phyloP scores from a whole-genome alignment of 2,329 filamentous ascomycete genomes.

The Talaromyces sp. region DNA sequence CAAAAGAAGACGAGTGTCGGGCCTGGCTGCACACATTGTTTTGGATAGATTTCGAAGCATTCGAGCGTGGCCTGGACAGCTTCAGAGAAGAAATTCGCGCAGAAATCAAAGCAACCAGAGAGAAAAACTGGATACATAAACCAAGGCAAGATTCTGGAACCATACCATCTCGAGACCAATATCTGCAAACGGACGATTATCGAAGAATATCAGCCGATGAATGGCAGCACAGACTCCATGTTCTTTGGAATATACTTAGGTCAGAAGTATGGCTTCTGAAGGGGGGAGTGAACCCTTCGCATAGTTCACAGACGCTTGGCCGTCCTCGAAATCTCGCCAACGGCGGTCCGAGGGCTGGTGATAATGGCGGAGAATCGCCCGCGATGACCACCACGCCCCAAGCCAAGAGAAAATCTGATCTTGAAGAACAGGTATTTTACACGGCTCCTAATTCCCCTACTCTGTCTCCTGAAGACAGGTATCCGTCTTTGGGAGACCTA shows the following conservation, averaged over 20 bases:
- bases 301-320: constrained; percentile 1
- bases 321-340: constrained; percentile 13
- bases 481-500: constrained; percentile 10
- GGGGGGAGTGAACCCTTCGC: constrained; percentile 16
- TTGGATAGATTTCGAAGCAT: constrained; percentile 3
- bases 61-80: constrained; percentile 3
- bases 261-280: constrained; percentile 29
- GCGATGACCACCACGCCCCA: constrained; percentile 6
- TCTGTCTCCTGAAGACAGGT: constrained; percentile 10
- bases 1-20: constrained; percentile 9
- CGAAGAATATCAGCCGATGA: constrained; percentile 17
- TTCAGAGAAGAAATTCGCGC: constrained; percentile 7
- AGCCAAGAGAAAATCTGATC: constrained; percentile 16
- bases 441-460: constrained; percentile 21
- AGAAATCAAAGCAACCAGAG: neutral
- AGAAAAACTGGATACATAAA: constrained; percentile 20
- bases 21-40: constrained; percentile 7
- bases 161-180: constrained; percentile 17
- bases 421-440: constrained; percentile 22
- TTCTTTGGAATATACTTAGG: constrained; percentile 25
- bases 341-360: constrained; percentile 10
- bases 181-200: constrained; percentile 15
- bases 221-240: constrained; percentile 21
- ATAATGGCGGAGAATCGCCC: constrained; percentile 3
- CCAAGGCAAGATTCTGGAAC: constrained; percentile 24